Conservation (phyloP, 2,329 filamentous ascomycete species). For the Chrysosporium keratinophilum region DNA sequence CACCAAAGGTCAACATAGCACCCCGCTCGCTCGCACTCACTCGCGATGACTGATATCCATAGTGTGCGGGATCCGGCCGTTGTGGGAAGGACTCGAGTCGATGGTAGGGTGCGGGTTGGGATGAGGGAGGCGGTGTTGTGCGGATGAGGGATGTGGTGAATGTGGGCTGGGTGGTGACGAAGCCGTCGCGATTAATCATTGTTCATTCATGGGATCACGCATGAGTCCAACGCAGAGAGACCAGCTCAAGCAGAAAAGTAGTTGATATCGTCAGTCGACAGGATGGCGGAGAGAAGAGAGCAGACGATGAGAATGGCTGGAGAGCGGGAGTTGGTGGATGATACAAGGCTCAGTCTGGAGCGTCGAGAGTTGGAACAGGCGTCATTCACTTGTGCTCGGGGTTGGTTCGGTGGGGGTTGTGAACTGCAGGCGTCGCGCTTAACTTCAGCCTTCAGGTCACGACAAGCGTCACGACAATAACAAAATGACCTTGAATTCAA, state of each 20-base stretch:
- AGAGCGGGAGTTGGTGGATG: neutral
- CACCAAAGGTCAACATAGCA: conserved; percentile 25
- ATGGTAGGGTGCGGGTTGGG: neutral
- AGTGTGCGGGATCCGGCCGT: conserved; percentile 9
- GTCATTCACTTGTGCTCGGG: conserved; percentile 6
- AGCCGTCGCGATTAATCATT: conserved; percentile 12
- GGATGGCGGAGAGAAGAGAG: neutral
- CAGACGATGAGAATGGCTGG: neutral
- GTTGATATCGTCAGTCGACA: neutral
- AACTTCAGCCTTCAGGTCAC: neutral
- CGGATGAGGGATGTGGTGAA: conserved; percentile 10
- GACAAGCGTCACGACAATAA: neutral
- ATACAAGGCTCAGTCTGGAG: conserved; percentile 3
- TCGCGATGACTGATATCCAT: conserved; percentile 5
- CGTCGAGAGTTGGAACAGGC: conserved; percentile 7
- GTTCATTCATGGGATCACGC: conserved; percentile 9
- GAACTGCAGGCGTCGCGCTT: neutral
- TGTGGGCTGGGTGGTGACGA: conserved; percentile 10
- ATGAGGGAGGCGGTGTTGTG: neutral
- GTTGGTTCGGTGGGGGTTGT: conserved; percentile 9
- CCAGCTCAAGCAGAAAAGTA: neutral
- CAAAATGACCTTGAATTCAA: too few relatives aligned
- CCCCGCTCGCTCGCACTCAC: conserved; percentile 3
- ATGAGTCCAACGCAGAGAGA: neutral
- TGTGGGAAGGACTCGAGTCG: neutral